Conservation (phyloP, 495 filamentous ascomycete species). For the Usnea hakonensis region DNA sequence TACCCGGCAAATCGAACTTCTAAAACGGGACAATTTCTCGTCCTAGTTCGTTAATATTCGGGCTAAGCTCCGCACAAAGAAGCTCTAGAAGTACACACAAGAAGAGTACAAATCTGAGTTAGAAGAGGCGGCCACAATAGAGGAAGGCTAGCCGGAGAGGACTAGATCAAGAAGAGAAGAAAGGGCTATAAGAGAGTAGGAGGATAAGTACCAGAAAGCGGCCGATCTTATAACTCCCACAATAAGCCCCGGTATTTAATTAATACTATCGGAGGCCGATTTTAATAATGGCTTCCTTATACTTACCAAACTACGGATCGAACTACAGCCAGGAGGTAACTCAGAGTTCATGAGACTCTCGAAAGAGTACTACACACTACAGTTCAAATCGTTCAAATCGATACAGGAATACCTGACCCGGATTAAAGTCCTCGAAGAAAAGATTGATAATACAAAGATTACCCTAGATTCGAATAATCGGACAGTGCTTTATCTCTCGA, state of each 20-base stretch:
- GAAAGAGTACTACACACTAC: not conserved
- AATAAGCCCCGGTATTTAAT: not conserved
- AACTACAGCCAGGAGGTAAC: not conserved
- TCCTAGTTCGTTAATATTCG: too few relatives aligned
- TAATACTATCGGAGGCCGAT: not conserved
- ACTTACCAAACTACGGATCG: not conserved
- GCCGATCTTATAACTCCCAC: too few relatives aligned
- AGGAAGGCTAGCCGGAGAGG: too few relatives aligned
- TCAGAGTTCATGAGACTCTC: not conserved
- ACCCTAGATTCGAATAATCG: not conserved
- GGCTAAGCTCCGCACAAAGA: too few relatives aligned
- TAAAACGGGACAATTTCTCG: too few relatives aligned
- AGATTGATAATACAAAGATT: not conserved
- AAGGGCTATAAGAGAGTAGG: too few relatives aligned
- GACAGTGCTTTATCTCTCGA: not conserved
- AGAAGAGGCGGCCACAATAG: too few relatives aligned
- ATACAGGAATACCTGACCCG: not conserved
- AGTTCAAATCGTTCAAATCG: not conserved
- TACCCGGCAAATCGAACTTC: too few relatives aligned
- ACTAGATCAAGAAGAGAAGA: too few relatives aligned
- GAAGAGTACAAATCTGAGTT: too few relatives aligned
- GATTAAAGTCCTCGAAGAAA: not conserved
- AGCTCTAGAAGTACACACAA: too few relatives aligned
- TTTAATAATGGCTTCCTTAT: not conserved
- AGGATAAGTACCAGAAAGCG: too few relatives aligned